phyloP scores from a whole-genome alignment of 2,329 filamentous ascomycete species.

The Sporothrix globosa region DNA sequence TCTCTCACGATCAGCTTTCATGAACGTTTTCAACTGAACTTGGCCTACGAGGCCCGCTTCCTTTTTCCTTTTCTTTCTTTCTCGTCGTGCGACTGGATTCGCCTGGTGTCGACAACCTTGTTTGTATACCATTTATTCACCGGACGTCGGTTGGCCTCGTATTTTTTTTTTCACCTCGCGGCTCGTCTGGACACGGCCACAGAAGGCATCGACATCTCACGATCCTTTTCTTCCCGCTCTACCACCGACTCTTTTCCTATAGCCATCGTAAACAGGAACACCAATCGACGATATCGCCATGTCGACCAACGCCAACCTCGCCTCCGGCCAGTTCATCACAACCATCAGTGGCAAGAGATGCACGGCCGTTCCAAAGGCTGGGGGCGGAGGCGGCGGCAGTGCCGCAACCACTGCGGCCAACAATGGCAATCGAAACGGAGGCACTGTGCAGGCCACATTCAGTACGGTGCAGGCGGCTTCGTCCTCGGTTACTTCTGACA shows the following conservation, averaged over 20 bases:
- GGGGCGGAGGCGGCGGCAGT: slow-evolving; percentile 28
- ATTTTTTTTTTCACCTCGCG: slow-evolving; percentile 2
- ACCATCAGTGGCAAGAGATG: slow-evolving; percentile 56
- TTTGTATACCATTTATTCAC: slow-evolving; percentile 8
- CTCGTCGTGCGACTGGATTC: slow-evolving; percentile 51
- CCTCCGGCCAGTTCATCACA: slow-evolving; percentile 54
- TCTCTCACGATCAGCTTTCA: slow-evolving; percentile 41
- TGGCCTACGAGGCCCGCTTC: slow-evolving; percentile 48
- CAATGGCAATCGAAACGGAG: slow-evolving; percentile 29
- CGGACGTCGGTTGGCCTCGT: slow-evolving; percentile 27
- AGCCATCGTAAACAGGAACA: not conserved
- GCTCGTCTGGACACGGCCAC: slow-evolving; percentile 36
- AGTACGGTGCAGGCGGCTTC: slow-evolving; percentile 23
- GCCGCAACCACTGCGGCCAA: slow-evolving; percentile 34
- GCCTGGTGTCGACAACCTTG: slow-evolving; percentile 40
- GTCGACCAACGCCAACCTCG: slow-evolving; percentile 50
- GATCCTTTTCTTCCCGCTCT: not conserved
- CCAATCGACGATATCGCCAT: slow-evolving; percentile 42
- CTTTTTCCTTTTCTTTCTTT: slow-evolving; percentile 38
- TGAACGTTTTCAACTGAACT: slow-evolving; percentile 46
- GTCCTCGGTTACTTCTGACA: slow-evolving; percentile 35
- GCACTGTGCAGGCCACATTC: slow-evolving; percentile 28
- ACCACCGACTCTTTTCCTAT: not conserved
- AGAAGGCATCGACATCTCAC: slow-evolving; percentile 29
- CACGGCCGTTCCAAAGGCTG: slow-evolving; percentile 54